These are phyloP conservation scores for Hypericum perforatum DNA, from an alignment of 345 rosid species.

Conservation along the genomic window DNA sequence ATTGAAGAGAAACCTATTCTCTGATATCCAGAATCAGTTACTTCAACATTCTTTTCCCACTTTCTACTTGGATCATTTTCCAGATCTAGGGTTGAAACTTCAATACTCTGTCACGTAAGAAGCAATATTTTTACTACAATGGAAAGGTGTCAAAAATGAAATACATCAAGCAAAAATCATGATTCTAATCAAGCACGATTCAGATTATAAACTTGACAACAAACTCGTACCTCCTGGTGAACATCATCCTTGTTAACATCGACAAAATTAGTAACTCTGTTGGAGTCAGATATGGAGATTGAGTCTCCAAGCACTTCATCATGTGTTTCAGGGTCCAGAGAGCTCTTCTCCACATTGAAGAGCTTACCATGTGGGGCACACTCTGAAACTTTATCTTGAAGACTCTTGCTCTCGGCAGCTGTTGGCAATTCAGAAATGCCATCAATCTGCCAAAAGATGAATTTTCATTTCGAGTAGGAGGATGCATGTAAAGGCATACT, in stretches of 20 bases:
- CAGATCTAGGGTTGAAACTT: conserved; percentile 21
- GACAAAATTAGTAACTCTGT: conserved; percentile 13
- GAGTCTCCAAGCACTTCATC: conserved; percentile 20
- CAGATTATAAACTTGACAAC: background rate
- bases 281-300: conserved; percentile 22
- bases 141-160: conserved; percentile 1
- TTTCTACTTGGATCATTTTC: conserved; percentile 16
- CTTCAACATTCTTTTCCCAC: conserved; percentile 11
- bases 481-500: too few relatives aligned
- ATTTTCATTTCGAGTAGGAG: conserved; percentile 3
- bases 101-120: conserved; percentile 23
- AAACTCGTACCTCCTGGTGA: conserved; percentile 21
- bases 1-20: conserved; percentile 18
- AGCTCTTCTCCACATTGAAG: conserved; percentile 9
- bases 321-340: conserved; percentile 14
- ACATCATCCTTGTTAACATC: conserved; percentile 19
- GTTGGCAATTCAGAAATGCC: conserved; percentile 42
- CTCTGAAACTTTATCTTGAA: conserved; percentile 27
- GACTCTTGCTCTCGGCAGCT: conserved; percentile 20
- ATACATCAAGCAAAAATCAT: conserved; percentile 1
- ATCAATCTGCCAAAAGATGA: conserved; percentile 50
- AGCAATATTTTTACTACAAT: conserved; percentile 1
- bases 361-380: conserved; percentile 12
- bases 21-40: conserved; percentile 16
- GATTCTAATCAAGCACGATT: conserved; percentile 1